Evolutionary conservation across 2,329 filamentous ascomycete species (phyloP), one percentile per base, ranked within the genome.

Genomic region (Pseudogymnoascus sp.): DNA sequence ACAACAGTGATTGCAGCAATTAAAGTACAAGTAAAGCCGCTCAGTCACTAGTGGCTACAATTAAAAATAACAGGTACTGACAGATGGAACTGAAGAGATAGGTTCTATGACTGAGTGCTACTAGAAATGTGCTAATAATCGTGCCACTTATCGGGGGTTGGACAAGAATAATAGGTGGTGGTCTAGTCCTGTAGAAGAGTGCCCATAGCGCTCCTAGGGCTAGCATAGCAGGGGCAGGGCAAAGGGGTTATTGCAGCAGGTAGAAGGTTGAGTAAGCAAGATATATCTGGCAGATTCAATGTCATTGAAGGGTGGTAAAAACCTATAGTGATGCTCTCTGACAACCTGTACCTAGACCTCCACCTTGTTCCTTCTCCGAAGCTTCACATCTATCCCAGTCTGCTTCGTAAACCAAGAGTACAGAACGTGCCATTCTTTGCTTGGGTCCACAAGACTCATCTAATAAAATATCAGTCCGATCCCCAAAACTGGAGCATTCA

Each of bases 331-430:
- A 14, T 47, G 21, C 21, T 47, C 11, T 47, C n/a, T 26, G 13
- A 26, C 42, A 47, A 47, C 7, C 14, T 5, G 42, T 47, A 47
- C 21, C 42, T 50, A 50, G 14, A 50, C 24, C 24, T 2, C 24
- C 14, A 6, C 11, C 61, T 4, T 60, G 61, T 65, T n/a, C 21
- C 61, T 59, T 19, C 61, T 59, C 19, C 33, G 53, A 56, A 68
- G 63, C 29, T 60, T 68, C 13, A 70, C 53, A 47, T 67, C 63
- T 14, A 70, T 67, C 1, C 62, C 67, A 24, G 63, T 71, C 60
- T 75, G 74, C 67, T 74, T 73, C 5, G 77, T 71, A 63, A 78
- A 77, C 76, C 75, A 77, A 56, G 73, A 73, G 64, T 76, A 76
- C 35, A 72, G 70, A n/a, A 78, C 44, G 29, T 73, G 67, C 76